These are phyloP conservation scores for Acer campestre DNA, from an alignment of 345 rosid genomes.

Conservation along the genomic window DNA sequence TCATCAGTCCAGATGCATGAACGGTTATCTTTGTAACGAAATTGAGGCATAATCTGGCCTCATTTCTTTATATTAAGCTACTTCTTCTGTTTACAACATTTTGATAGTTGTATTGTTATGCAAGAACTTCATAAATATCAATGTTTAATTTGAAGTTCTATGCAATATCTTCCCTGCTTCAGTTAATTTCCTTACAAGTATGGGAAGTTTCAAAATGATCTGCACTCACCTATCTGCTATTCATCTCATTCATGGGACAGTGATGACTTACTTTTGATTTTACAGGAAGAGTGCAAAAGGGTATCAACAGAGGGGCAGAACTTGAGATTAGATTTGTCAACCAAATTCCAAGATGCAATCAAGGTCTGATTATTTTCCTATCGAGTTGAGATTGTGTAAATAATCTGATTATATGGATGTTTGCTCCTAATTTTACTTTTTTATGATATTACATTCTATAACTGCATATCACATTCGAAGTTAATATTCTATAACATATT, in stretches of 20 bases:
- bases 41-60: not conserved
- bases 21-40: not conserved
- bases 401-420: not conserved
- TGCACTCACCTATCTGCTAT: slow-evolving; percentile 1
- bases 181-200: not conserved
- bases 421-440: not conserved
- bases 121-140: not conserved
- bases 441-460: not conserved
- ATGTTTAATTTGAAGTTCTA: not conserved
- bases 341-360: slow-evolving; percentile 90
- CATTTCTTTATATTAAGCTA: not conserved
- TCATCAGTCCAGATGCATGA: not conserved
- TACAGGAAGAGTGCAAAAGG: slow-evolving; percentile 92
- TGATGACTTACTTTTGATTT: slow-evolving; percentile 25
- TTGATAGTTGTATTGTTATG: not conserved
- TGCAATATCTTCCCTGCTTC: not conserved
- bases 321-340: slow-evolving; percentile 82
- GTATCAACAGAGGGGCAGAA: slow-evolving; percentile 87
- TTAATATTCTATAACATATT: not conserved
- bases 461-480: not conserved
- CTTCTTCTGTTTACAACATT: not conserved
- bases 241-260: not conserved
- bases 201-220: not conserved
- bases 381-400: slow-evolving; percentile 2
- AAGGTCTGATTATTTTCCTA: slow-evolving; percentile 49